Evolutionary conservation across 2,329 filamentous ascomycete species (phyloP), one percentile per base, ranked within the genome.

Genomic region (Fusarium sp.): DNA sequence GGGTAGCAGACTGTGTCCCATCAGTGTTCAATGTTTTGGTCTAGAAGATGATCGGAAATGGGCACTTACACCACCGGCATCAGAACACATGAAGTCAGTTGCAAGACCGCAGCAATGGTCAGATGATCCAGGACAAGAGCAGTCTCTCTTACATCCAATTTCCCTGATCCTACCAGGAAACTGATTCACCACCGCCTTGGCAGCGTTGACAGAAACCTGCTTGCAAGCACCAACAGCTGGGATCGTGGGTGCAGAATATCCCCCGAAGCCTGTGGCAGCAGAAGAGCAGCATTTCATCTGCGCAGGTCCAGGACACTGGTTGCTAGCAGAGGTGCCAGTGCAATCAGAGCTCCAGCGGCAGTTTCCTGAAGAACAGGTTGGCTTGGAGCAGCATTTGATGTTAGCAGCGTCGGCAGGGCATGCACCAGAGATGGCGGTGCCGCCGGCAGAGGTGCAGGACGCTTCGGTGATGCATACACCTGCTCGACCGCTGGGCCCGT

Each of bases 361-460:
- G 75, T 82, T 82, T 49, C 82, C 82, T 8, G 54, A 62, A 38
- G 64, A 75, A 70, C 84, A 86, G 5, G 67, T 58, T 7, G 82
- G 67, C 69, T 85, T 85, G 73, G 79, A 81, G 78, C 84, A 86
- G 80, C 84, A 86, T 64, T 82, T 81, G 58, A 86, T 76, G 76
- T 81, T 74, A 63, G 75, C 73, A 4, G 80, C 68, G 67, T 84
- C 83, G 25, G 77, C 71, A 9, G 83, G 83, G 69, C 84, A 86
- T 37, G 79, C 81, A 23, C 82, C 81, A 35, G 75, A 72, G 67
- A 82, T 80, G 64, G 80, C 80, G 57, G 78, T 81, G 44, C 84
- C 84, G 62, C 84, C 83, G 21, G 69, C 65, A 4, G 78, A 66
- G 21, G 78, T 72, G 79, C 85, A 86, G 30, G 76, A 67, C 9